Evolutionary conservation across 1,284 basidiomycete species (phyloP).

Genomic region (Agroathelia rolfsii): DNA sequence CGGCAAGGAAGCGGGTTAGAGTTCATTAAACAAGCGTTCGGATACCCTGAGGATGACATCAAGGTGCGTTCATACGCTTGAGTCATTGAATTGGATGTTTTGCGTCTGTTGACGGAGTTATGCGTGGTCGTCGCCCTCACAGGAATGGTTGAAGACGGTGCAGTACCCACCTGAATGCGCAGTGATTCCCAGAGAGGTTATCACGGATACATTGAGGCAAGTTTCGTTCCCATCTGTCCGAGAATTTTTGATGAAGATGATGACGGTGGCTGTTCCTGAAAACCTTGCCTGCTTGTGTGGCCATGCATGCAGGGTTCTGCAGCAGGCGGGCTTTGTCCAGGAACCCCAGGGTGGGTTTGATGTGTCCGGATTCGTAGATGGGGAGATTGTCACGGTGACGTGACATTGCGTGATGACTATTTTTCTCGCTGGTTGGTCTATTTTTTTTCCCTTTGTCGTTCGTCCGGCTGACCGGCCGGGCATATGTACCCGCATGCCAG

Average conservation of each 20-base stretch:
- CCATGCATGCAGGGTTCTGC: constrained; percentile 44
- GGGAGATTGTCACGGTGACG: constrained; percentile 34
- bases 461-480: too few relatives aligned
- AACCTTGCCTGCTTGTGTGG: too few relatives aligned
- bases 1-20: constrained; percentile 56
- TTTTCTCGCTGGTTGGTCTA: too few relatives aligned
- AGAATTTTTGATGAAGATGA: constrained; percentile 3
- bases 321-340: constrained; percentile 68
- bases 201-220: constrained; percentile 63
- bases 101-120: background rate
- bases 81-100: too few relatives aligned
- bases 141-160: constrained; percentile 79
- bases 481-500: too few relatives aligned
- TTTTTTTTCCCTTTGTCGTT: too few relatives aligned
- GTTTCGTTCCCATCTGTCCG: constrained; percentile 14
- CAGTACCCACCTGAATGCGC: constrained; percentile 62
- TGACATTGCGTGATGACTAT: too few relatives aligned
- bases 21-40: constrained; percentile 72
- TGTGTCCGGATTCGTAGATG: constrained; percentile 52
- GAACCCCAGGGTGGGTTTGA: constrained; percentile 49
- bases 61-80: constrained; percentile 37
- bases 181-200: constrained; percentile 51
- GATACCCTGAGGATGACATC: constrained; percentile 74
- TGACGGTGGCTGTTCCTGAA: too few relatives aligned
- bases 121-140: constrained; percentile 2